Evolutionary conservation across 179 eudicot species (phyloP), one percentile per base, ranked within the genome.

Genomic region (Nepenthes alata): DNA sequence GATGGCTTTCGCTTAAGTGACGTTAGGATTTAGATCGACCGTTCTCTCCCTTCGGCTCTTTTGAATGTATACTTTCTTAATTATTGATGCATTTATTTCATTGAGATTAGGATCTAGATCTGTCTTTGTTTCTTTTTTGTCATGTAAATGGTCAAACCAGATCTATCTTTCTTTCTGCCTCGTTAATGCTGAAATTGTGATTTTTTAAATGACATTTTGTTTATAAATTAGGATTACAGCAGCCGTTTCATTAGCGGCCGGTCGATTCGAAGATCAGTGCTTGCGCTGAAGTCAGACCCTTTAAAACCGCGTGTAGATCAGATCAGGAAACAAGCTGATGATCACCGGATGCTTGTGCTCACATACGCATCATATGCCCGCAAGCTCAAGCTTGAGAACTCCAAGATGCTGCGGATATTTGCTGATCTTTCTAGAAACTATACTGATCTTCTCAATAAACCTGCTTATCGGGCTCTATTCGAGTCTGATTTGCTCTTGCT

Each of bases 301-400:
- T 65, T 88, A 65, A 91, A 83, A 75, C 94, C 97, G 0, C 74
- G 87, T 10, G 72, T 91, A 34, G 94, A 88, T 79, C 97, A 91
- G 80, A 77, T 83, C 71, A 75, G 78, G 52, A 91, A 91, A 63
- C 97, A 91, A 68, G 96, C 94, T 1, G 91, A 88, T 39, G 97
- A 88, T 77, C 91, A 91, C 62, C 72, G 86, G 50, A 68, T 74
- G 54, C 79, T 85, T 37, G 94, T 72, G 53, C 67, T 80, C 41
- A 87, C 94, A 37, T 91, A 91, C 57, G 97, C 97, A 2, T 73
- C 97, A 1, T 91, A 88, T 68, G 97, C 97, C 14, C 70, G 97
- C 47, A 91, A 91, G 74, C 89, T 91, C 44, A 91, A 91, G 85
- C 94, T 91, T 35, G 96, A 91, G 77, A 84, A 88, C 74, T 83